Conservation (phyloP, 2,329 filamentous ascomycete species). For the Fusarium dimerum region DNA sequence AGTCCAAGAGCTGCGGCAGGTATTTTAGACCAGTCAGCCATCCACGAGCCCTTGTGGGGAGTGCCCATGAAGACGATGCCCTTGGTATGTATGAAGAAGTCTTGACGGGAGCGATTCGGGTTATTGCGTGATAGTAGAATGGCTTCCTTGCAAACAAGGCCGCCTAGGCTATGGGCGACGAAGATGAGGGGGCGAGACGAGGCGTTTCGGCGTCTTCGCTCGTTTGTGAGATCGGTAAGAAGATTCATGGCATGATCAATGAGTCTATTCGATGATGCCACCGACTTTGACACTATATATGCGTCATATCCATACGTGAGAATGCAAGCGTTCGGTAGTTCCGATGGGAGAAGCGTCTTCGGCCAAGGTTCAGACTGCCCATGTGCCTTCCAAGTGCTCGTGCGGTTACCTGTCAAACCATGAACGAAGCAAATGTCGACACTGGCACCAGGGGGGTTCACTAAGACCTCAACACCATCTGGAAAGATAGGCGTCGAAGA, state of each 20-base stretch:
- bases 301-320: slow-evolving; percentile 44
- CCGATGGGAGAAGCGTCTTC: slow-evolving; percentile 31
- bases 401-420: slow-evolving; percentile 41
- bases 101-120: slow-evolving; percentile 29
- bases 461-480: slow-evolving; percentile 12
- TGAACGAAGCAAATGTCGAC: slow-evolving; percentile 41
- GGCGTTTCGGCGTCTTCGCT: slow-evolving; percentile 20
- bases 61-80: slow-evolving; percentile 42
- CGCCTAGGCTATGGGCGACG: slow-evolving; percentile 41
- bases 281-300: slow-evolving; percentile 20
- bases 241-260: slow-evolving; percentile 34
- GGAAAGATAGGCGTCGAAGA: slow-evolving; percentile 3
- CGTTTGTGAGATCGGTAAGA: slow-evolving; percentile 27
- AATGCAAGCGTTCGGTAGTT: slow-evolving; percentile 35
- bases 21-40: slow-evolving; percentile 36
- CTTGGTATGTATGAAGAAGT: slow-evolving; percentile 27
- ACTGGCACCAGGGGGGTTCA: slow-evolving; percentile 6
- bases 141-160: slow-evolving; percentile 41
- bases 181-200: slow-evolving; percentile 33
- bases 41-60: slow-evolving; percentile 37
- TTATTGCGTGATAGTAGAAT: slow-evolving; percentile 34
- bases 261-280: slow-evolving; percentile 27
- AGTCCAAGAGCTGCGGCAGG: slow-evolving; percentile 30
- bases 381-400: slow-evolving; percentile 39
- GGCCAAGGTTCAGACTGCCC: slow-evolving; percentile 35